phyloP scores from a whole-genome alignment of 257 asterid species.

The Rauvolfia tetraphylla region DNA sequence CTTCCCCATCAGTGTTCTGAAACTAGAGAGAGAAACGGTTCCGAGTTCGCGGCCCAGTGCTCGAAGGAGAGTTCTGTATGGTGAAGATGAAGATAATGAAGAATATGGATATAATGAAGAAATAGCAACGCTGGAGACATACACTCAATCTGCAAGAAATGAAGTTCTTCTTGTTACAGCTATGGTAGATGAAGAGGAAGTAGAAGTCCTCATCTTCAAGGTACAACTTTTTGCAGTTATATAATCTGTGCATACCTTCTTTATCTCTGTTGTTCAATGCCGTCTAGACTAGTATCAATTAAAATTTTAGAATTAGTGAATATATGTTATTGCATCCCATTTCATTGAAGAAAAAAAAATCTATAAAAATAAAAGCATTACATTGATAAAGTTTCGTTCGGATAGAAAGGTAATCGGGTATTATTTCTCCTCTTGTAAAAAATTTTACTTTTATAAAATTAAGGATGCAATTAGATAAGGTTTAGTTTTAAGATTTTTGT shows the following conservation, averaged over 20 bases:
- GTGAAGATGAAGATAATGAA: constrained; percentile 34
- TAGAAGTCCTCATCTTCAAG: constrained; percentile 61
- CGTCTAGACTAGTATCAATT: not conserved
- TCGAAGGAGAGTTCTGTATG: constrained; percentile 41
- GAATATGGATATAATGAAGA: constrained; percentile 48
- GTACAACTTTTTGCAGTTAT: constrained; percentile 18
- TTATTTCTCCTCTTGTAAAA: too few species aligned
- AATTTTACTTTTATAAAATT: too few species aligned
- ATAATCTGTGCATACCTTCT: too few species aligned
- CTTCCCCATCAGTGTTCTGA: not conserved
- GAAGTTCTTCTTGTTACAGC: constrained; percentile 63
- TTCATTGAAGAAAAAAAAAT: too few species aligned
- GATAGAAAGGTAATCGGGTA: too few species aligned
- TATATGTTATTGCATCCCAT: too few species aligned
- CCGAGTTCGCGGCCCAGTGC: constrained; percentile 20
- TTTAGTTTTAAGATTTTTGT: too few species aligned
- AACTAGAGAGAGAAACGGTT: not conserved
- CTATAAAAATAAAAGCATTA: too few species aligned
- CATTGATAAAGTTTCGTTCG: too few species aligned
- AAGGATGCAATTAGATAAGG: too few species aligned
- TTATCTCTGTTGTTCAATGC: too few species aligned
- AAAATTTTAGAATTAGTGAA: too few species aligned
- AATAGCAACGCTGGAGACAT: constrained; percentile 51
- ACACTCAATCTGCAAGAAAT: constrained; percentile 41
- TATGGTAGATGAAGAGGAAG: constrained; percentile 44